Evolutionary conservation across 2,329 filamentous ascomycete species (phyloP), one percentile per base, ranked within the genome.

Genomic region (Elsinoe arachidis): DNA sequence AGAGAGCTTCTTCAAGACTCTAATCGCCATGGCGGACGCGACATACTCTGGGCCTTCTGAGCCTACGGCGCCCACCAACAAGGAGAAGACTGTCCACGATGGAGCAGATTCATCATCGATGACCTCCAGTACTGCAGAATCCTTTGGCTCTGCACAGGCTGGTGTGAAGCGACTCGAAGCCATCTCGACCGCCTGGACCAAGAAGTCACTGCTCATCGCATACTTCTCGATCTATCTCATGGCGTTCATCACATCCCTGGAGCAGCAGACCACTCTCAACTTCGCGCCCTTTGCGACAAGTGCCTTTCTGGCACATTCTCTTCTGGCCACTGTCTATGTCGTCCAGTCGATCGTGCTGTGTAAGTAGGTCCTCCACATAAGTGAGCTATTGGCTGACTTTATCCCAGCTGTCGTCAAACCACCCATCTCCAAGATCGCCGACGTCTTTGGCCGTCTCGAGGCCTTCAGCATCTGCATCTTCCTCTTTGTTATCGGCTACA

Each of bases 201-300:
- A 68, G 59, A 68, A 66, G 17, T 73, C 72, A 23, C 67, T 80
- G 35, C 71, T 75, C 59, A 62, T 75, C 38, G 76, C 77, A 52
- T 80, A 79, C 65, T 34, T 56, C 17, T 53, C 49, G 10, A 62
- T 70, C 6, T 66, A 84, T 60, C 74, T 84, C 57, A 81, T 86
- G 73, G 81, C 83, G 17, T 85, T 82, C 63, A 78, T 80, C 51
- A 85, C 82, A 5, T 86, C 83, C n/a, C 74, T 87, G 15, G 84
- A 86, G 67, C 77, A 78, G 14, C 84, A 86, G 65, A 82, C 81
- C 7, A 83, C 83, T 1, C 77, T 76, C 55, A 78, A 81, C 7
- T 72, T 87, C 49, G 78, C 79, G 14, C 78, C 80, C 19, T 86
- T 82, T 71, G 83, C 86, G 30, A 87, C 84, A 1, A 86, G 83